Conservation (phyloP, 2,329 filamentous ascomycete genomes). For the Drechmeria coniospora region DNA sequence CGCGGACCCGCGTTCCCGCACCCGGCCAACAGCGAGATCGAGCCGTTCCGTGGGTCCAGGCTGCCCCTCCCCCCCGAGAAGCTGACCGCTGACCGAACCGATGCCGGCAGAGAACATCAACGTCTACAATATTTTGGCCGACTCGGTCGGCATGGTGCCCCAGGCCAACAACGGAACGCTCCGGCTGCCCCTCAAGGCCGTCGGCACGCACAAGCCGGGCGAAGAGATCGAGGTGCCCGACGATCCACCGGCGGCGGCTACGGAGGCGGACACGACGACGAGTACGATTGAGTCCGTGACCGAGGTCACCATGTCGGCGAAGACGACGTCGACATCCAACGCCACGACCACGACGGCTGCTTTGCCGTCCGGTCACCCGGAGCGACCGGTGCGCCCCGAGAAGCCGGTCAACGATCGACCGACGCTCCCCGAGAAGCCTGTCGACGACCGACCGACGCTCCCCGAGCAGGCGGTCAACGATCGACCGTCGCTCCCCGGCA, state of each 20-base stretch:
- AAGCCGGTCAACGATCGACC: slow-evolving; percentile 1
- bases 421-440: not conserved
- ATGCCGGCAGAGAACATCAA: slow-evolving; percentile 76
- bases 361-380: slow-evolving; percentile 1
- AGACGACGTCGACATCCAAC: no score
- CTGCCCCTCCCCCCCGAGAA: not conserved
- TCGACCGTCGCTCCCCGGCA: slow-evolving; percentile 3
- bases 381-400: not conserved
- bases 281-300: no score
- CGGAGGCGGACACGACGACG: no score
- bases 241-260: slow-evolving; percentile 28
- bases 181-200: slow-evolving; percentile 48
- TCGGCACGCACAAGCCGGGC: slow-evolving; percentile 44
- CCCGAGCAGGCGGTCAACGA: not conserved
- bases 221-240: slow-evolving; percentile 31
- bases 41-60: slow-evolving; percentile 64
- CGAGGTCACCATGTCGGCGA: no score
- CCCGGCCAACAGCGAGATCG: slow-evolving; percentile 60
- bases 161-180: slow-evolving; percentile 80
- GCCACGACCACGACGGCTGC: no score
- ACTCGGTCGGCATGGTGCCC: slow-evolving; percentile 61
- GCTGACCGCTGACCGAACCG: slow-evolving; percentile 10
- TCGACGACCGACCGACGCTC: slow-evolving; percentile 1
- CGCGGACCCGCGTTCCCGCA: slow-evolving; percentile 87
- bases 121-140: slow-evolving; percentile 89